phyloP scores from a whole-genome alignment of 345 rosid species.

The Lepidium africanum region DNA sequence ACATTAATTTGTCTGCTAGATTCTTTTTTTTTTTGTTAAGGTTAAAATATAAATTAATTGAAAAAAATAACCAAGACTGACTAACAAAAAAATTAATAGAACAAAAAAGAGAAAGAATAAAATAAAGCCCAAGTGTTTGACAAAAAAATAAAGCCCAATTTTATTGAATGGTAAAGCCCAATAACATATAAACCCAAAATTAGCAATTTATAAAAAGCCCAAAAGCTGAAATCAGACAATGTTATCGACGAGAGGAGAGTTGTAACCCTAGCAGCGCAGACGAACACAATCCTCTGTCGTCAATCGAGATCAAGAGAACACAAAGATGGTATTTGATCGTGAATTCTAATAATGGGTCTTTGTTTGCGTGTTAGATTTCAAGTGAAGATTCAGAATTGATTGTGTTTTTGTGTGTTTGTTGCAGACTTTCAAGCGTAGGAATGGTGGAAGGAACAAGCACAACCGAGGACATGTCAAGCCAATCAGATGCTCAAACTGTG shows the following conservation, averaged over 20 bases:
- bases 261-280: background rate
- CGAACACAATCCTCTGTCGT: background rate
- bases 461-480: conserved; percentile 90
- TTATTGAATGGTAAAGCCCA: background rate
- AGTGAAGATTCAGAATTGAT: background rate
- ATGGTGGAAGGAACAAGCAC: conserved; percentile 96
- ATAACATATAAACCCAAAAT: background rate
- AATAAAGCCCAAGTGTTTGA: no score
- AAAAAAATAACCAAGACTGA: background rate
- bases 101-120: no score
- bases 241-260: background rate
- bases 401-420: background rate
- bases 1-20: background rate
- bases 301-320: background rate
- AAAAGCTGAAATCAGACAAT: no score
- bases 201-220: background rate
- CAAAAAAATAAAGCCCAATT: background rate
- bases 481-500: conserved; percentile 95
- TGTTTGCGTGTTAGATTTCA: background rate
- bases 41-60: background rate
- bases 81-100: no score
- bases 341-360: background rate
- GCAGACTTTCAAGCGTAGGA: conserved; percentile 94
- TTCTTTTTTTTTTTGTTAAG: background rate
- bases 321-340: background rate